Evolutionary conservation across 768 basidiomycete species (phyloP), one percentile per base, ranked within the genome.

Genomic region (Phanerochaete carnosa): DNA sequence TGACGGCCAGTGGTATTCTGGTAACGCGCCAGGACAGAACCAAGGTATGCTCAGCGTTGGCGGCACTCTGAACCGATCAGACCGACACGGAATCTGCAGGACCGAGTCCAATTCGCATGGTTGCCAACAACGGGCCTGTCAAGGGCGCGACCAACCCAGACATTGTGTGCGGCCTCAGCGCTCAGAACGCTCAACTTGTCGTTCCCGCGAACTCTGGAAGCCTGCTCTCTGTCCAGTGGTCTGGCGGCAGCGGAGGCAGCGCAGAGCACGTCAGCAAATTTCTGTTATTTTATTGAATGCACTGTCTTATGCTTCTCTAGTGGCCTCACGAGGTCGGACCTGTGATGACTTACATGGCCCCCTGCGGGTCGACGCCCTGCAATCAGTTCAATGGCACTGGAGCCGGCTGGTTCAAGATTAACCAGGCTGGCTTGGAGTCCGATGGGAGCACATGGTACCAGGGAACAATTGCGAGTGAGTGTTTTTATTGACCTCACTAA

Each of bases 341-440:
- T 7, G 74, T 88, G 75, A 69, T 88, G 72, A 87, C 85, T 30
- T 90, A 90, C 67, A 79, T 91, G 80, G 79, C 87, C 2, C 72
- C 76, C 29, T 90, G 89, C 65, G 82, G 51, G 8, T 70, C 73
- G 43, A 76, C 76, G 0, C 72, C 81, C 2, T 90, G 89, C 70
- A 79, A 80, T 66, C 71, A 83, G 66, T 89, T 86, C 70, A 76
- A 88, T 63, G 67, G 82, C 11, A 75, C 80, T 8, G 66, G 76
- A 4, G 85, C 87, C 13, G 75, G 82, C 66, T 91, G 86, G 86
- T 89, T 90, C 80, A 90, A 91, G 77, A 69, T 70, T 19, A 67
- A 68, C 56, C 53, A 70, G 58, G 56, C 64, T 9, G 69, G 64
- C 23, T 23, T 45, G 29, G 57, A 62, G 37, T 15, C 57, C 16